A percentile compares a stretch with the other conserved stretches of the same genome.
phyloP scores from a whole-genome alignment of 139 green algal genomes.

The Medakamo hakoo region DNA sequence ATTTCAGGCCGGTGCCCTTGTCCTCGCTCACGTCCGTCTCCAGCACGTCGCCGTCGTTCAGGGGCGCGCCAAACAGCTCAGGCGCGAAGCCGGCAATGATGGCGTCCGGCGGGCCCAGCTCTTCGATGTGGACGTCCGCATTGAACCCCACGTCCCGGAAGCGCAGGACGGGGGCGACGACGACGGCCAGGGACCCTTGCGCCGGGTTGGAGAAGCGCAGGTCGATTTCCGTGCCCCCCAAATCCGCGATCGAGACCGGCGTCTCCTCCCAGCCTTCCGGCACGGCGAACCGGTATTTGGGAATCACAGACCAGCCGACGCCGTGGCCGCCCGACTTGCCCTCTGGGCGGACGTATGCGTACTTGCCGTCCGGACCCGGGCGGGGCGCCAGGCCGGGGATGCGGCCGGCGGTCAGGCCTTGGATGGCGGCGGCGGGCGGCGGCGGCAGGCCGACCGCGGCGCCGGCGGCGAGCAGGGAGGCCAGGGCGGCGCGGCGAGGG shows the following conservation, averaged over 20 bases:
- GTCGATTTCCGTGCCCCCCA: constrained; percentile 88
- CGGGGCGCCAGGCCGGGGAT: constrained; percentile 51
- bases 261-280: constrained; percentile 60
- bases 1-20: background rate
- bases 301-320: constrained; percentile 85
- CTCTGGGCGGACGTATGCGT: constrained; percentile 59
- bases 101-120: constrained; percentile 48
- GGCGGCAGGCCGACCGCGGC: background rate
- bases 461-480: constrained; percentile 4
- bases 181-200: constrained; percentile 54
- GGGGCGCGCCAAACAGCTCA: constrained; percentile 61
- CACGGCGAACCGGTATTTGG: constrained; percentile 70
- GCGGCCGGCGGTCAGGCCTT: constrained; percentile 57
- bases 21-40: background rate
- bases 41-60: constrained; percentile 31
- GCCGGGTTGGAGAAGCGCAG: constrained; percentile 53
- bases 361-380: constrained; percentile 43
- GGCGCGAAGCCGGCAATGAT: constrained; percentile 77
- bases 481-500: background rate
- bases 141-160: constrained; percentile 48
- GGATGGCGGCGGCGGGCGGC: constrained; percentile 31
- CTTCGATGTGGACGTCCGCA: constrained; percentile 34
- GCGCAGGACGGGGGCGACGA: constrained; percentile 80
- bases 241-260: constrained; percentile 89
- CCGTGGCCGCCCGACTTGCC: constrained; percentile 68